Percentiles rank a stretch among this genome's conserved stretches.
These are phyloP conservation scores for Emergomyces africanus DNA, from an alignment of 2,329 filamentous ascomycete genomes.

Conservation along the genomic window DNA sequence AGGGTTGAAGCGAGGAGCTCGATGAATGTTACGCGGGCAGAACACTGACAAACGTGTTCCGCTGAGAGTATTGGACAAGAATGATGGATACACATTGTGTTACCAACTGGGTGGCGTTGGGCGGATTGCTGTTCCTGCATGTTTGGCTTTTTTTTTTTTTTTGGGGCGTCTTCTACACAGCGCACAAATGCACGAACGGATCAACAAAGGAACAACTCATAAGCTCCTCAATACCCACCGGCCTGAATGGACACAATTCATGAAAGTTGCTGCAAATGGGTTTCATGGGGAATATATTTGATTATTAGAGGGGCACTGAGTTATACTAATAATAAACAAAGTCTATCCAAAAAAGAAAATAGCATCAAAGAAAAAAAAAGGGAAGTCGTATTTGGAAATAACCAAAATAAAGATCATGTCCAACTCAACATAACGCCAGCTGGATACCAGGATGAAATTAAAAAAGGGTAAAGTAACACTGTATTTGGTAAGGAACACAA, in stretches of 20 bases:
- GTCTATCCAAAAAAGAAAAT: neutral
- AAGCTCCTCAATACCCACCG: no score
- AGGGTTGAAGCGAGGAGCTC: neutral
- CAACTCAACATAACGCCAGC: constrained; percentile 1
- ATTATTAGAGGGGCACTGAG: neutral
- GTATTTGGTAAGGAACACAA: neutral
- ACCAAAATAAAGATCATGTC: neutral
- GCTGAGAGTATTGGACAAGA: neutral
- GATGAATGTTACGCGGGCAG: neutral
- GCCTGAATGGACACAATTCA: no score
- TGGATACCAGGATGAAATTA: constrained; percentile 1
- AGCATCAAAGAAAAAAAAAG: neutral
- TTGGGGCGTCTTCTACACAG: neutral
- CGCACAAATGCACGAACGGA: no score
- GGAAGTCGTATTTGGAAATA: neutral
- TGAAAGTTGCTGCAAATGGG: neutral
- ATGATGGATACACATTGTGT: neutral
- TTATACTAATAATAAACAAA: neutral
- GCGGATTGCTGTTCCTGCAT: neutral
- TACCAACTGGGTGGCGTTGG: neutral
- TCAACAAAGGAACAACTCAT: no score
- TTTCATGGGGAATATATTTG: neutral
- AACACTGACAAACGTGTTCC: neutral
- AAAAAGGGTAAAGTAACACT: constrained; percentile 1
- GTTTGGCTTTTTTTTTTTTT: neutral